Evolutionary conservation across 331 rosid species (phyloP).

Genomic region (Pyracantha coccinea): DNA sequence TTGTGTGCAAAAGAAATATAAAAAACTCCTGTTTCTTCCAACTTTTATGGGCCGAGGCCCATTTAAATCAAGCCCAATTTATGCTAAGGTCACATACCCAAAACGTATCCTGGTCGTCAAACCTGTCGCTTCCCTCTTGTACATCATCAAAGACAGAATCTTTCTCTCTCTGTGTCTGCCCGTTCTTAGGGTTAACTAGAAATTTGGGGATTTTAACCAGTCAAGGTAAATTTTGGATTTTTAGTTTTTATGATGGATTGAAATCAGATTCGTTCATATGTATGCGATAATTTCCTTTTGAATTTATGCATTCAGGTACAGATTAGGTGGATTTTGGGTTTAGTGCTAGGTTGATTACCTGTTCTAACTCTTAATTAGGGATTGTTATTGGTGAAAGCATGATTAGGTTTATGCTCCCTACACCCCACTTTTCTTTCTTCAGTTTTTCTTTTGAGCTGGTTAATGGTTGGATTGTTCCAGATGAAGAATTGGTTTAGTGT

Average conservation of each 20-base stretch:
- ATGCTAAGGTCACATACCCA: no score
- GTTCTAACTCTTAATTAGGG: background rate
- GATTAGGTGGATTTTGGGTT: background rate
- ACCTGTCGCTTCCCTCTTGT: conserved; percentile 13
- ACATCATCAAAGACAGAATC: background rate
- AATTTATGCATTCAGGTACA: background rate
- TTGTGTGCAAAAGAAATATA: no score
- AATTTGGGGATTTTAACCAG: background rate
- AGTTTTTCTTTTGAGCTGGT: background rate
- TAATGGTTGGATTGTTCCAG: background rate
- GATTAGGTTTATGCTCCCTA: background rate
- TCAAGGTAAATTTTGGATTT: background rate
- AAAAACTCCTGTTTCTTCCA: no score
- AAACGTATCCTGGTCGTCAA: conserved; percentile 28
- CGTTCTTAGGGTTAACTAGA: conserved; percentile 11
- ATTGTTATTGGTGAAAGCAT: background rate
- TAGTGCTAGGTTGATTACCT: background rate
- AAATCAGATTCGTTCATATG: no score
- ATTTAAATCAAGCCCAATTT: no score
- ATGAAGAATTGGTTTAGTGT: background rate
- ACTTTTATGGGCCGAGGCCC: no score
- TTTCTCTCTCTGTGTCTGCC: background rate
- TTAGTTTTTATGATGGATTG: background rate
- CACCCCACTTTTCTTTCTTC: no score
- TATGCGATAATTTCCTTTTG: background rate